phyloP scores from a whole-genome alignment of 73 alveolate genomes.

The Paramecium biaurelia region DNA sequence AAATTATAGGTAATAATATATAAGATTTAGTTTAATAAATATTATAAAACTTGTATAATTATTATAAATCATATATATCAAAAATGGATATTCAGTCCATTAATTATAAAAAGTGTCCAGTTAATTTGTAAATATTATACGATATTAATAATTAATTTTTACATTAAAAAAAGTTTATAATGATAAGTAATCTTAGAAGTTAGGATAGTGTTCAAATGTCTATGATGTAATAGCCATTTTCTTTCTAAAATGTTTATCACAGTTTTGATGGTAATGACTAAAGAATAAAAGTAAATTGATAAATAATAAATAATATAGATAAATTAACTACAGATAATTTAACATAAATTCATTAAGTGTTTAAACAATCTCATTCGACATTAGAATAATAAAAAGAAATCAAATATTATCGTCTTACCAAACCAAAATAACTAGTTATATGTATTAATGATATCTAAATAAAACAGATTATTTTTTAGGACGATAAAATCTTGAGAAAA shows the following conservation, averaged over 20 bases:
- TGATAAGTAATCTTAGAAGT: not conserved
- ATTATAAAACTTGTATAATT: not conserved
- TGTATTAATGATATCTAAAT: not conserved
- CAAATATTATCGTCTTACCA: not conserved
- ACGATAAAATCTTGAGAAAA: conserved; percentile 1
- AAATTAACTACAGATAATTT: not conserved
- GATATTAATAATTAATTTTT: not conserved
- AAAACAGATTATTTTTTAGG: not conserved
- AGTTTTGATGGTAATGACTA: conserved; percentile 24
- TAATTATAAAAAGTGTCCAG: conserved; percentile 1
- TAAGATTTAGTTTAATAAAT: not conserved
- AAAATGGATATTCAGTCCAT: not conserved
- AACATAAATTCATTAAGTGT: conserved; percentile 3
- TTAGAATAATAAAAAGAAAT: not conserved
- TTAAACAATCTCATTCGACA: not conserved
- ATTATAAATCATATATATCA: not conserved
- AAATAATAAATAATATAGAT: not conserved
- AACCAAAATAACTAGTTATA: not conserved
- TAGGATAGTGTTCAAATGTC: not conserved
- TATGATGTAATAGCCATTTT: not conserved
- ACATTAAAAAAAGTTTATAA: not conserved
- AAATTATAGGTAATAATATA: not conserved
- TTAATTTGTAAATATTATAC: not conserved
- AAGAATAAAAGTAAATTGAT: not conserved
- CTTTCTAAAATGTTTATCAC: not conserved